Conservation (phyloP, 768 basidiomycete genomes). For the Piloderma croceum region DNA sequence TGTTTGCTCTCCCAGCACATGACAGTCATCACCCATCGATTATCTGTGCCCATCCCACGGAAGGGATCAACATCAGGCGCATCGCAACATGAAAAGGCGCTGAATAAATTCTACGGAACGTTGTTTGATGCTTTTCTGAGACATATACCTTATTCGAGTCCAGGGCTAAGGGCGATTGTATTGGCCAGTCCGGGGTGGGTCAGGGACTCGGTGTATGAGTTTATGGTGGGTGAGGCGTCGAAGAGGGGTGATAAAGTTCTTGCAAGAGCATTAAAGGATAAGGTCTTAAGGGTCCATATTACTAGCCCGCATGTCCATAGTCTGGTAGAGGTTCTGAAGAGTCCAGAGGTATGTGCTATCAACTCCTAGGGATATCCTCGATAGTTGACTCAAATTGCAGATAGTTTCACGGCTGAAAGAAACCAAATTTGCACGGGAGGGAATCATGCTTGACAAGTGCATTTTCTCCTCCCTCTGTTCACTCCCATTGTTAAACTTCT, state of each 20-base stretch:
- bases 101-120: conserved; percentile 75
- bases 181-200: conserved; percentile 98
- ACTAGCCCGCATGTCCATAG: conserved; percentile 95
- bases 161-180: conserved; percentile 79
- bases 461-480: conserved; percentile 2
- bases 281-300: conserved; percentile 86
- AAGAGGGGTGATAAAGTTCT: conserved; percentile 78
- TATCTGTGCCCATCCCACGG: conserved; percentile 84
- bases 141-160: conserved; percentile 80
- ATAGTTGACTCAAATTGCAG: conserved; percentile 39
- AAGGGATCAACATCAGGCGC: conserved; percentile 80
- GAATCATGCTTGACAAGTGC: conserved; percentile 84
- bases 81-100: conserved; percentile 89
- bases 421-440: conserved; percentile 95
- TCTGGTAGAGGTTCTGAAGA: conserved; percentile 87
- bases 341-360: conserved; percentile 68
- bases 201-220: conserved; percentile 80
- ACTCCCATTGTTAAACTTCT: not conserved
- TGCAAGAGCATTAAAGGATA: conserved; percentile 69
- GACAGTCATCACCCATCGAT: conserved; percentile 87
- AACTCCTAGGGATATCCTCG: not conserved
- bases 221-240: conserved; percentile 76
- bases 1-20: conserved; percentile 96
- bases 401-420: conserved; percentile 76
- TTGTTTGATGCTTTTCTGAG: conserved; percentile 84